Conservation (phyloP, 176 grass and related monocot genomes). For the Themeda triandra region DNA sequence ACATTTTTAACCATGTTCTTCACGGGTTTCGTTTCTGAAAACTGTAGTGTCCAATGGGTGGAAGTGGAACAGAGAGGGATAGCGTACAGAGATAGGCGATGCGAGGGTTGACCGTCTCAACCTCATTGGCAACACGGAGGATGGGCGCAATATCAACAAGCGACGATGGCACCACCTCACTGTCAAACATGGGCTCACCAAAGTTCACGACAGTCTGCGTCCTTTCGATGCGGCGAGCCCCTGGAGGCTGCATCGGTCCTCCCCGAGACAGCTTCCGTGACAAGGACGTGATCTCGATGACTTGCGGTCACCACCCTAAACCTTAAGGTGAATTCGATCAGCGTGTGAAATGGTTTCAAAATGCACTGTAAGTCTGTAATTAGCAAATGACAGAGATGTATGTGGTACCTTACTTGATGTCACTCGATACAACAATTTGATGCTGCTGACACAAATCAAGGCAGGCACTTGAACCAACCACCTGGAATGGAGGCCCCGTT, state of each 20-base stretch:
- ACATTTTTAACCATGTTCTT: slow-evolving; percentile 1
- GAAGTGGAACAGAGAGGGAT: not conserved
- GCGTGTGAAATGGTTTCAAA: not conserved
- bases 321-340: not conserved
- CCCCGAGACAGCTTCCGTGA: slow-evolving; percentile 45
- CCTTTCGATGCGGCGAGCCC: slow-evolving; percentile 47
- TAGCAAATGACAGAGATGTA: not conserved
- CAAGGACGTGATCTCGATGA: slow-evolving; percentile 40
- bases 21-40: not conserved
- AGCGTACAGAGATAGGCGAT: slow-evolving; percentile 93
- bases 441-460: not conserved
- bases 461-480: not conserved
- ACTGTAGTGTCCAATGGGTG: not conserved
- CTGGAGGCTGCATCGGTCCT: slow-evolving; percentile 29
- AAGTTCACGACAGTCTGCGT: slow-evolving; percentile 78
- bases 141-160: slow-evolving; percentile 81
- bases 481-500: not conserved
- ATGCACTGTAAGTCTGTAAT: not conserved
- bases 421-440: not conserved
- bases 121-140: slow-evolving; percentile 92
- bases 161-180: slow-evolving; percentile 90
- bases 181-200: slow-evolving; percentile 81
- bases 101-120: slow-evolving; percentile 54
- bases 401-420: not conserved
- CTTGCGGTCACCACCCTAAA: not conserved